Evolutionary conservation across 495 filamentous ascomycete species (phyloP).

Genomic region (Parathielavia appendiculata): DNA sequence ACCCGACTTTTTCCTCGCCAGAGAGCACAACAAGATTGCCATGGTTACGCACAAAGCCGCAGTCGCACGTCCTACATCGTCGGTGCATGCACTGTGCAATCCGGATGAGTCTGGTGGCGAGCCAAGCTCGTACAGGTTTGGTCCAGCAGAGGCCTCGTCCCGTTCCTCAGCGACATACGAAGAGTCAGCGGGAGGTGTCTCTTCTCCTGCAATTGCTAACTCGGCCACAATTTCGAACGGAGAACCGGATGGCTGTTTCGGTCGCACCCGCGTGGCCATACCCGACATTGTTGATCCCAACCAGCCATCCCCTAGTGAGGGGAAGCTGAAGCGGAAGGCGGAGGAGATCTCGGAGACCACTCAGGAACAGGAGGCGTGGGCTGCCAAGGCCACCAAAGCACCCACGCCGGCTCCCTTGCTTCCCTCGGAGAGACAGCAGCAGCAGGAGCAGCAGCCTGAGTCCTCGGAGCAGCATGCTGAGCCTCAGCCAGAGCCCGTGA

Average conservation of each 20-base stretch:
- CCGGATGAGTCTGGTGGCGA: not conserved
- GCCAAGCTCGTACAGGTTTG: not conserved
- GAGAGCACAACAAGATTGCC: constrained; percentile 33
- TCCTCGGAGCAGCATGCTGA: not conserved
- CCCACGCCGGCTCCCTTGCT: not conserved
- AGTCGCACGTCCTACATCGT: not conserved
- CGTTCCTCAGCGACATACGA: too few species aligned
- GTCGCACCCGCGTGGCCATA: constrained; percentile 29
- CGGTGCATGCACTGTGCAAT: constrained; percentile 20
- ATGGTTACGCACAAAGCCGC: not conserved
- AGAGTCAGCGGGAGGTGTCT: not conserved
- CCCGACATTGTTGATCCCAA: constrained; percentile 28
- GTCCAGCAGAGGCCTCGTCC: not conserved
- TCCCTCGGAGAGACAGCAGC: not conserved
- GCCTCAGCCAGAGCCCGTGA: not conserved
- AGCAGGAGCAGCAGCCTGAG: not conserved
- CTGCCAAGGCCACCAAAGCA: not conserved
- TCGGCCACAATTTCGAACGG: not conserved
- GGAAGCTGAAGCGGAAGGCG: constrained; percentile 31
- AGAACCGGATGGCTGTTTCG: not conserved
- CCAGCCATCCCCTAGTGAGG: not conserved
- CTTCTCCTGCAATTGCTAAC: too few species aligned
- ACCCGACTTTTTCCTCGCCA: constrained; percentile 37
- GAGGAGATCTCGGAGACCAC: constrained; percentile 33
- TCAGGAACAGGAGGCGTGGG: constrained; percentile 27